A percentile compares a stretch with the other conserved stretches of the same genome.
These are phyloP conservation scores for Euphorbia peplus DNA, from an alignment of 345 rosid species.

Conservation along the genomic window DNA sequence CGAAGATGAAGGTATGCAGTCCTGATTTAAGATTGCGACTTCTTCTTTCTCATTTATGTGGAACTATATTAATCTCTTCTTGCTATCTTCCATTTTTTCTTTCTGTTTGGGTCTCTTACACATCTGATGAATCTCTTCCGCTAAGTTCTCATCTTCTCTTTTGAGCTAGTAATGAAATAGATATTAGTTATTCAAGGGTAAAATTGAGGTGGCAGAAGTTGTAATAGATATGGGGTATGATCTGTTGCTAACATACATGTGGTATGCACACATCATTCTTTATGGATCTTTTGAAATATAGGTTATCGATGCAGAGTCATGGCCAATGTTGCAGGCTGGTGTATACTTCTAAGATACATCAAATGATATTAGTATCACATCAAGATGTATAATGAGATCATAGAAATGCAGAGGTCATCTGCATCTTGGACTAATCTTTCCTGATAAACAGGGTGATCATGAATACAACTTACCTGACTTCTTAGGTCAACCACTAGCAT, in stretches of 20 bases:
- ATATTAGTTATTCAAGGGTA: not conserved
- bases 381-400: not conserved
- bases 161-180: not conserved
- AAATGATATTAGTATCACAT: not conserved
- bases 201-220: not conserved
- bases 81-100: not conserved
- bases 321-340: not conserved
- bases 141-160: not conserved
- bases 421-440: not conserved
- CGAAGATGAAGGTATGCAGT: slow-evolving; percentile 63
- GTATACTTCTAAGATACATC: not conserved
- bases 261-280: not conserved
- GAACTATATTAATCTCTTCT: not conserved
- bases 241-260: not conserved
- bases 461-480: not conserved
- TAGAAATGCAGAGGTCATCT: not conserved
- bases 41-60: not conserved
- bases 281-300: not conserved
- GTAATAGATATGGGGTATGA: not conserved
- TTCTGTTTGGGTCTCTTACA: not conserved
- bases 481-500: not conserved
- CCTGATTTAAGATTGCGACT: not conserved
- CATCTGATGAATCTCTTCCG: not conserved
- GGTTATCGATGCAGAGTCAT: not conserved
- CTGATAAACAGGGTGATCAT: not conserved